Evolutionary conservation across 2,329 filamentous ascomycete species (phyloP), one percentile per base, ranked within the genome.

Genomic region (Paraconiothyrium brasiliense): DNA sequence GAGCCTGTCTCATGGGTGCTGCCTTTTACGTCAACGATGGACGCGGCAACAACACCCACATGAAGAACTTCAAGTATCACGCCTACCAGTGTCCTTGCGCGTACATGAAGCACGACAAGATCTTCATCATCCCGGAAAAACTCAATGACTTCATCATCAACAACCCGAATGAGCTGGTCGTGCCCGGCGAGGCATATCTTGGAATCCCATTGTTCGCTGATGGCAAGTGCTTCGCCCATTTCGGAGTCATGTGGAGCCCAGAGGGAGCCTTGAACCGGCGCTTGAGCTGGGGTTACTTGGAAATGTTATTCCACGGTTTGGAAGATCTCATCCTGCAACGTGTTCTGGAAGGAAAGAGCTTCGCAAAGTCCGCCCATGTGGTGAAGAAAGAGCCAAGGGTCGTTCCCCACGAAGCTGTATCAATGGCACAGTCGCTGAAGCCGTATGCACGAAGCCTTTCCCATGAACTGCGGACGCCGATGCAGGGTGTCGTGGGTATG

Each of bases 401-500:
- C 39, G 82, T 87, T 48, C 84, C 86, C 2, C 82, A 87, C 59
- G 83, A 85, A 58, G 83, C 84, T 24, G 80, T 88, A 27, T 84
- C 87, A 6, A 83, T 84, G 6, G 83, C 87, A 2, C 89, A 91
- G 63, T 90, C 88, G 2, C 79, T 92, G 20, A 89, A 90, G 70
- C 89, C 90, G 0, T 92, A 90, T 71, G 90, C 90, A n/a, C 84
- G 89, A 64, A 91, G 87, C 70, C 78, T 92, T 35, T 92, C 90
- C 0, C 90, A 92, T 67, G 90, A 92, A 72, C 76, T 92, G 50
- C 83, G 90, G 63, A 92, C 90, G 3, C 90, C 90, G 1, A 91
- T 92, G 89, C 90, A 92, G 75, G 90, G 90, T 46, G 88, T 92
- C 7, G 89, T 92, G 14, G 90, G 90, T 7, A 92, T 92, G 89